These are phyloP conservation scores for Zea luxurians DNA, from an alignment of 176 grass and related monocot genomes.

Conservation along the genomic window DNA sequence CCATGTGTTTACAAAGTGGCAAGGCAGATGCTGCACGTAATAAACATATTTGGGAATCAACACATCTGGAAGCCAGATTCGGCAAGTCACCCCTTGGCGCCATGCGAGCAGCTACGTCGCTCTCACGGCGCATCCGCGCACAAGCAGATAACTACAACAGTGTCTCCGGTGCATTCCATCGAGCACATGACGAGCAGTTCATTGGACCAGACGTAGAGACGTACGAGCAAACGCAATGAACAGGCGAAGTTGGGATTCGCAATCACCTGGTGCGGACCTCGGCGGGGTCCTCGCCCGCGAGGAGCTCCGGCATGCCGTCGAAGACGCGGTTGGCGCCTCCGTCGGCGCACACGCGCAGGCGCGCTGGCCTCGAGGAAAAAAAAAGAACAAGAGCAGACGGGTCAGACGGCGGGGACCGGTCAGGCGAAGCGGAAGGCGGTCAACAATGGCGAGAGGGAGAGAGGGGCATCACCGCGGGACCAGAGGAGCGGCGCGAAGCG, in stretches of 20 bases:
- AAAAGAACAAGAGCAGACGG: neutral
- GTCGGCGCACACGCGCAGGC: constrained; percentile 74
- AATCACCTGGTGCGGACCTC: constrained; percentile 59
- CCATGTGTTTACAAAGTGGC: neutral
- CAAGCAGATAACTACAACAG: neutral
- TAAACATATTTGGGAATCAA: neutral
- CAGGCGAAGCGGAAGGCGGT: neutral
- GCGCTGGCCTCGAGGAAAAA: constrained; percentile 48
- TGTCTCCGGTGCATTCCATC: constrained; percentile 5
- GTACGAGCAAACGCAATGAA: neutral
- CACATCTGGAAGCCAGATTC: neutral
- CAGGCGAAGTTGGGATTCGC: neutral
- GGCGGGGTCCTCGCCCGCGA: constrained; percentile 54
- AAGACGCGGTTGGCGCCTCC: constrained; percentile 83
- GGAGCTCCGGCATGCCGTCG: constrained; percentile 71
- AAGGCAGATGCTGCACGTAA: neutral
- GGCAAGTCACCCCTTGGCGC: neutral
- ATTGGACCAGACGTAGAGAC: neutral
- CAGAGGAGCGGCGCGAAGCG: constrained; percentile 79
- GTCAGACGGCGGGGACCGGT: neutral
- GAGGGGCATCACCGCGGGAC: constrained; percentile 48
- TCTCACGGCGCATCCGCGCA: no score
- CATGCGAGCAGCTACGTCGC: neutral
- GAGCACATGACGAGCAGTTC: neutral
- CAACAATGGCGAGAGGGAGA: neutral